These are phyloP conservation scores for Boletellus deceptivus DNA, from an alignment of 1,284 basidiomycete genomes.

Conservation along the genomic window DNA sequence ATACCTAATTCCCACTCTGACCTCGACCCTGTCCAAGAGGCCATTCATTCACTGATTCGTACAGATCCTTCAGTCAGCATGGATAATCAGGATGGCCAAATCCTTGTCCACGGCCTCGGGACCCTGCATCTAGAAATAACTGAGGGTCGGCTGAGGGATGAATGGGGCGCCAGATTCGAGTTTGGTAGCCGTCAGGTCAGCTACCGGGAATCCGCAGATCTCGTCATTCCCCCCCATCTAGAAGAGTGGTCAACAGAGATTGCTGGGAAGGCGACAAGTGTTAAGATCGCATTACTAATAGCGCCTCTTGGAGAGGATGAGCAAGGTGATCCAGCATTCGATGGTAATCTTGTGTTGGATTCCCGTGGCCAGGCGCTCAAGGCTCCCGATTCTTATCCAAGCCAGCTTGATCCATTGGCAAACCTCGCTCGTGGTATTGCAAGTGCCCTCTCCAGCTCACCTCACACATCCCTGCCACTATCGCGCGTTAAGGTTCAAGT, in stretches of 20 bases:
- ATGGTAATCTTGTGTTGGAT: slow-evolving; percentile 68
- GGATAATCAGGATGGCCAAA: slow-evolving; percentile 77
- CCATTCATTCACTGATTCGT: slow-evolving; percentile 71
- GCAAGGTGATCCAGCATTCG: slow-evolving; percentile 65
- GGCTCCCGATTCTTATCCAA: slow-evolving; percentile 48
- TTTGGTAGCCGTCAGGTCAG: slow-evolving; percentile 77
- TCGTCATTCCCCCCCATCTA: slow-evolving; percentile 27
- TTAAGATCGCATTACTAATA: slow-evolving; percentile 52
- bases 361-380: slow-evolving; percentile 49
- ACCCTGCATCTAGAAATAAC: slow-evolving; percentile 87
- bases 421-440: slow-evolving; percentile 66
- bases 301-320: slow-evolving; percentile 54
- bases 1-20: slow-evolving; percentile 83
- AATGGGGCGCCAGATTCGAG: slow-evolving; percentile 79
- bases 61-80: slow-evolving; percentile 84
- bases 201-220: slow-evolving; percentile 71
- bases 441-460: slow-evolving; percentile 70
- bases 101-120: slow-evolving; percentile 81
- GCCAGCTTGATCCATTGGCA: slow-evolving; percentile 42
- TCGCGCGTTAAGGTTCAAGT: slow-evolving; percentile 62
- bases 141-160: slow-evolving; percentile 73
- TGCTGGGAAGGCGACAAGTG: slow-evolving; percentile 47
- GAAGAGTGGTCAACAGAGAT: slow-evolving; percentile 62
- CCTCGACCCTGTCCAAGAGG: slow-evolving; percentile 71
- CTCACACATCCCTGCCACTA: slow-evolving; percentile 68